Evolutionary conservation across 2,329 filamentous ascomycete genomes (phyloP), one percentile per base, ranked within the genome.

Genomic region (Endoconidiophora laricicola): DNA sequence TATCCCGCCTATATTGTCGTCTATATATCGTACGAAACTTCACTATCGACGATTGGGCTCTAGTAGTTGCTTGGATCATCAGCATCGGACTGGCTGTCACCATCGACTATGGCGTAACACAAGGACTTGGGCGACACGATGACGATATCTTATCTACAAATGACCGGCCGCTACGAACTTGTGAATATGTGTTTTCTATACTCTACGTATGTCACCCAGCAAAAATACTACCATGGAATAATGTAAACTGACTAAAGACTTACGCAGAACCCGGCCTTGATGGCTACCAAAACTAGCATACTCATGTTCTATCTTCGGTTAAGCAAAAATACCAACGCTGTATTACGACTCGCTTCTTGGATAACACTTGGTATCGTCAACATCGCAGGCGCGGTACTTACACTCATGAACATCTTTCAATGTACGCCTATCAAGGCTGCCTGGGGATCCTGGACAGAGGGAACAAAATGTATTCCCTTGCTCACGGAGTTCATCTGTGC

Each of bases 241-340:
- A 18, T 18, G 16, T 33, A 3, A 33, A 12, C 29, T 33, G 7
- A 33, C 29, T 33, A 4, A 33, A 33, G 29, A 33, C 9, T 24
- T 6, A 36, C n/a, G 16, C 1, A 88, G 79, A 93, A 94, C 60
- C 87, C 87, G 10, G 82, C 85, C 3, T 70, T 94, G 50, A 93
- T 94, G 85, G 79, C 83, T 2, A 86, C 86, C 46, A 95, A 95
- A 66, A 87, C 85, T 0, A 93, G 86, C n/a, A 85, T 95, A 58
- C 71, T 95, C 52, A 73, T 91, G 48, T 95, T 95, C 64, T 95
- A 93, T 65, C 71, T 95, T 46, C 81, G 82, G 39, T 71, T 95
- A 44, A 84, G 86, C 23, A 82, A 81, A 58, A 83, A 86, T 53
- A 80, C 76, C 0, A 79, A 93, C 56, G 77, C 78, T 55, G 70